Percentiles rank a stretch among this genome's conserved stretches.
These are phyloP conservation scores for Curvularia hawaiiensis DNA, from an alignment of 2,329 filamentous ascomycete genomes.

Conservation along the genomic window DNA sequence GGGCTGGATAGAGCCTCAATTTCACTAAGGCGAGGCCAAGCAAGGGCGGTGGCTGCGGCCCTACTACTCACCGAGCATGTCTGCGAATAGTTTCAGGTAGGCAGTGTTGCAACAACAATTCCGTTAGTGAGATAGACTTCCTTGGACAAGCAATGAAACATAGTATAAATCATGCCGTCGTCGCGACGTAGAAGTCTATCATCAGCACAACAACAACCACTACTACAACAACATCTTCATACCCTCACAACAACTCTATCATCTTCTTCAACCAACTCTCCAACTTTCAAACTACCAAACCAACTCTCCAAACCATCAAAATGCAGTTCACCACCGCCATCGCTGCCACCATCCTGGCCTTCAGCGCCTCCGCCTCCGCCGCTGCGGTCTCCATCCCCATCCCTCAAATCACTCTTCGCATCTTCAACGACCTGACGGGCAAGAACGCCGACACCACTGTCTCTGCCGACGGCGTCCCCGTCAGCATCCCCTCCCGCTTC, in stretches of 20 bases:
- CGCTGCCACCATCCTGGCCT: constrained; percentile 14
- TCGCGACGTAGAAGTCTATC: constrained; percentile 4
- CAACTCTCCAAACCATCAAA: constrained; percentile 8
- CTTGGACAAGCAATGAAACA: background rate
- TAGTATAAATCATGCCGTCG: constrained; percentile 6
- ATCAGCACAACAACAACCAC: constrained; percentile 1
- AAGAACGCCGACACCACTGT: constrained; percentile 13
- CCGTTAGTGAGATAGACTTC: background rate
- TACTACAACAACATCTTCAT: constrained; percentile 2
- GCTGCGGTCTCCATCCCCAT: constrained; percentile 6
- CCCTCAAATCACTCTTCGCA: constrained; percentile 14
- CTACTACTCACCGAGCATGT: constrained; percentile 2
- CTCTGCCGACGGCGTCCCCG: constrained; percentile 8
- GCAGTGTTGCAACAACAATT: background rate
- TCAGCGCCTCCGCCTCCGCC: constrained; percentile 12
- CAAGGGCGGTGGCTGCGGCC: constrained; percentile 5
- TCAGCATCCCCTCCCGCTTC: constrained; percentile 13
- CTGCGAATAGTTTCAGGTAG: constrained; percentile 7
- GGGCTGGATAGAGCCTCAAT: background rate
- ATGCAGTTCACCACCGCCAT: constrained; percentile 24
- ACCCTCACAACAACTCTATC: background rate
- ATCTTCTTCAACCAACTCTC: constrained; percentile 4
- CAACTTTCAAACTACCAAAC: constrained; percentile 4
- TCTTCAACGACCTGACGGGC: constrained; percentile 18
- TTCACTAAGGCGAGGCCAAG: constrained; percentile 3